Conservation (phyloP, 176 grass and related monocot genomes). For the Raddia guianensis region DNA sequence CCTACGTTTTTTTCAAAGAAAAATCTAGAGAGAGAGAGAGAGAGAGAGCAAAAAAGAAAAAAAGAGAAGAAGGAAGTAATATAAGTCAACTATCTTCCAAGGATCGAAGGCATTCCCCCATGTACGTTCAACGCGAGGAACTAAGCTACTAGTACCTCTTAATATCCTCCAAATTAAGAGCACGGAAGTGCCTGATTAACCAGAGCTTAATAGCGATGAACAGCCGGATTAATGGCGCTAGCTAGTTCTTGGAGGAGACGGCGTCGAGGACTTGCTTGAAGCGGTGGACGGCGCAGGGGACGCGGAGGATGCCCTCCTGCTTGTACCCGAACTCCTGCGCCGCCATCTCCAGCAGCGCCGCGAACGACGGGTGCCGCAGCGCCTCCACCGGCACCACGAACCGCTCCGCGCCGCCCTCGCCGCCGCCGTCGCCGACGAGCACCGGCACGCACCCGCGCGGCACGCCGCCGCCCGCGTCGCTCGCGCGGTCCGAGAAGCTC, state of each 20-base stretch:
- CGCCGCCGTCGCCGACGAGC: conserved; percentile 44
- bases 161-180: neutral
- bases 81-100: neutral
- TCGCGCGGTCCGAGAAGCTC: conserved; percentile 46
- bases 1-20: neutral
- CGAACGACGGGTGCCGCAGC: conserved; percentile 62
- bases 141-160: neutral
- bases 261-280: conserved; percentile 52
- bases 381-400: conserved; percentile 65
- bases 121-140: neutral
- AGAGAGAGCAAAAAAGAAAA: neutral
- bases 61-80: neutral
- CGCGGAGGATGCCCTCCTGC: conserved; percentile 68
- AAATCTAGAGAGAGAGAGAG: neutral
- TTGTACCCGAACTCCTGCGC: conserved; percentile 74
- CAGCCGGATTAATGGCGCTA: neutral
- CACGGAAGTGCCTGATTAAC: neutral
- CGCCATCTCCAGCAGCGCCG: conserved; percentile 56
- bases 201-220: neutral
- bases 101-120: neutral
- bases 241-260: conserved; percentile 23
- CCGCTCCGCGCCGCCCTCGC: conserved; percentile 40
- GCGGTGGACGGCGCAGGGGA: conserved; percentile 57
- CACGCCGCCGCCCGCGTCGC: conserved; percentile 33
- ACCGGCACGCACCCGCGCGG: conserved; percentile 74